phyloP scores from a whole-genome alignment of 495 filamentous ascomycete species.

The Aspergillus panamensis region DNA sequence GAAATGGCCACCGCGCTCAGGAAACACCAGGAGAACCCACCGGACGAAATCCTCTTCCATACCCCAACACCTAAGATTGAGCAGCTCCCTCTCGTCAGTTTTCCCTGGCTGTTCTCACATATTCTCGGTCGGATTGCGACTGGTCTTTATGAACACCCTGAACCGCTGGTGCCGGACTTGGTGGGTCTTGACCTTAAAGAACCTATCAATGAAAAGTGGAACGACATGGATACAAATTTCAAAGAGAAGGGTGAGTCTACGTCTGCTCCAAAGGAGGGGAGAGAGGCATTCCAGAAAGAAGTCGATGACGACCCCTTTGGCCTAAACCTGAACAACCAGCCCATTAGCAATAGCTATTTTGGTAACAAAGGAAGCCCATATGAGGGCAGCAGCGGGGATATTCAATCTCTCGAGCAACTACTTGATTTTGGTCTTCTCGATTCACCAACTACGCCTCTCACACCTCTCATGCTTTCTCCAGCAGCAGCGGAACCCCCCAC shows the following conservation, averaged over 20 bases:
- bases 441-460: neutral
- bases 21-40: conserved; percentile 24
- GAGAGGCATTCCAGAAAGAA: neutral
- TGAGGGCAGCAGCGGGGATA: neutral
- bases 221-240: neutral
- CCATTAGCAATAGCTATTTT: neutral
- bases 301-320: conserved; percentile 11
- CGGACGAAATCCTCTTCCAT: conserved; percentile 30
- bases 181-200: neutral
- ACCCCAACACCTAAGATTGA: conserved; percentile 29
- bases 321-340: neutral
- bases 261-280: neutral
- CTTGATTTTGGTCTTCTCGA: conserved; percentile 22
- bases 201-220: neutral
- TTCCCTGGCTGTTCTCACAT: conserved; percentile 83
- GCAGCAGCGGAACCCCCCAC: neutral
- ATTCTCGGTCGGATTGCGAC: conserved; percentile 72
- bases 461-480: neutral
- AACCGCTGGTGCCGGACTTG: neutral
- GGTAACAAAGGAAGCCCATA: neutral
- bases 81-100: conserved; percentile 79
- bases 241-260: neutral
- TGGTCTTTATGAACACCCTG: conserved; percentile 22
- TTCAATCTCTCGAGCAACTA: conserved; percentile 19
- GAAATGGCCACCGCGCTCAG: conserved; percentile 57